Conservation (phyloP, 768 basidiomycete genomes). For the Serpula lacrymans region DNA sequence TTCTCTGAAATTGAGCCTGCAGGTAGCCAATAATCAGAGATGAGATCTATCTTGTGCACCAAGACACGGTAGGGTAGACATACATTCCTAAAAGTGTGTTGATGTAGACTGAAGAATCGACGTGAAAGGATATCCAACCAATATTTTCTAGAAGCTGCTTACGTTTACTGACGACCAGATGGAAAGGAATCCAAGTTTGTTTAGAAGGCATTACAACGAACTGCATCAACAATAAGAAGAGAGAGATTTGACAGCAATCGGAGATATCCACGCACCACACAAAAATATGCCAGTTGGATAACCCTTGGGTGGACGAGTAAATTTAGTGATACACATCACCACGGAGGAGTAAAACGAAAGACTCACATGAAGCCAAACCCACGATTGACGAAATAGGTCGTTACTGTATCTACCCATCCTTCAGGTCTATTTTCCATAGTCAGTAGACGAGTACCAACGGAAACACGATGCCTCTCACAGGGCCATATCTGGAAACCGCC, state of each 20-base stretch:
- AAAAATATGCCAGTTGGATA: constrained; percentile 15
- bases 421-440: constrained; percentile 9
- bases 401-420: constrained; percentile 3
- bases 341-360: background rate
- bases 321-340: background rate
- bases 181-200: constrained; percentile 22
- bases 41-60: background rate
- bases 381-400: constrained; percentile 10
- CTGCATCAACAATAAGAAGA: constrained; percentile 13
- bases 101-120: constrained; percentile 21
- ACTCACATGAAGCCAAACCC: constrained; percentile 24
- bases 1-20: constrained; percentile 25
- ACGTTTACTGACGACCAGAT: constrained; percentile 25
- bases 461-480: constrained; percentile 12
- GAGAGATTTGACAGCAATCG: constrained; percentile 2
- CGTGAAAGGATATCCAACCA: constrained; percentile 5
- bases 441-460: background rate
- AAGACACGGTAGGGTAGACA: background rate
- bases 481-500: constrained; percentile 11
- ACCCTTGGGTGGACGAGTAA: constrained; percentile 10
- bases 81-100: constrained; percentile 25
- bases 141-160: constrained; percentile 5
- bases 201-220: constrained; percentile 19
- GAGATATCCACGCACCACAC: constrained; percentile 14
- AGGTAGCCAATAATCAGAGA: background rate